These are phyloP conservation scores for Colletotrichum scovillei DNA, from an alignment of 2,329 filamentous ascomycete species.

Conservation along the genomic window DNA sequence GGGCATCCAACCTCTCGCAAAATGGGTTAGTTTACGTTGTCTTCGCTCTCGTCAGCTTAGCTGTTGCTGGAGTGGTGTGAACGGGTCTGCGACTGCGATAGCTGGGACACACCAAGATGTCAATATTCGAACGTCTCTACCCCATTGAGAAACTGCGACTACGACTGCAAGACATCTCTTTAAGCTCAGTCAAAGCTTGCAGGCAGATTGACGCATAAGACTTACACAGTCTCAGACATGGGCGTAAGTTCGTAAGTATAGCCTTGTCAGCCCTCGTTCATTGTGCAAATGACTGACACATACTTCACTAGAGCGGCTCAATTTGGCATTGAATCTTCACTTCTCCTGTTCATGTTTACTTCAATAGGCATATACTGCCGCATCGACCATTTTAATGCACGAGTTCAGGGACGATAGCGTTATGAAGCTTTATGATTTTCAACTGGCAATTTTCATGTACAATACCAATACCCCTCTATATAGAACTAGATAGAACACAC, in stretches of 20 bases:
- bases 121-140: accelerated
- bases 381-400: not conserved
- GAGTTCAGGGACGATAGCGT: not conserved
- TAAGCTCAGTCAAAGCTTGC: no score
- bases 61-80: constrained; percentile 6
- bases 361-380: not conserved
- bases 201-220: not conserved
- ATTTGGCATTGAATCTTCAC: not conserved
- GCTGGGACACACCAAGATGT: not conserved
- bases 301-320: not conserved
- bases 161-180: not conserved
- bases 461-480: not conserved
- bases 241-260: not conserved
- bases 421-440: not conserved
- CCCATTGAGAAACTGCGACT: no score
- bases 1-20: not conserved
- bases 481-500: not conserved
- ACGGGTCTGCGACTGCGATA: no score
- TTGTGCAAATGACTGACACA: not conserved
- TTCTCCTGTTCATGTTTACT: not conserved
- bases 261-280: not conserved
- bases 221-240: not conserved
- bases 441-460: not conserved
- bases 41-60: not conserved
- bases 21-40: not conserved